Conservation (phyloP, 1,139 yeast genomes). For the Geotrichum macrosporum region DNA sequence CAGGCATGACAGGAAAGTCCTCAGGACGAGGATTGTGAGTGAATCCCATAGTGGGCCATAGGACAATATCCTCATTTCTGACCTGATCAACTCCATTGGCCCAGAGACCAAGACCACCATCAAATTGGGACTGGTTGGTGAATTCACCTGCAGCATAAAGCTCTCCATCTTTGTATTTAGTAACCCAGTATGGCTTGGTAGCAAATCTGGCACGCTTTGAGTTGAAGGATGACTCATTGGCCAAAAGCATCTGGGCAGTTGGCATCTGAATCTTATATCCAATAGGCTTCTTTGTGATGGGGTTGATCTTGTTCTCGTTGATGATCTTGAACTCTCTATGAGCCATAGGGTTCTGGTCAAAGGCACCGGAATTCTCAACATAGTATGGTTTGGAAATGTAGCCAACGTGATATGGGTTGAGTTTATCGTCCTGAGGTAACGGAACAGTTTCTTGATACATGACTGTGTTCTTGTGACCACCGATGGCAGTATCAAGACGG, state of each 20-base stretch:
- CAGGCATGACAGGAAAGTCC: conserved; percentile 87
- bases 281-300: conserved; percentile 62
- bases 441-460: conserved; percentile 63
- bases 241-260: conserved; percentile 63
- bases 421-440: conserved; percentile 49
- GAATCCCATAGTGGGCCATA: conserved; percentile 78
- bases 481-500: conserved; percentile 74
- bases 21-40: conserved; percentile 87
- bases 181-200: conserved; percentile 58
- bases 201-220: conserved; percentile 84
- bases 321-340: conserved; percentile 68
- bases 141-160: conserved; percentile 77
- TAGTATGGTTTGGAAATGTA: conserved; percentile 58
- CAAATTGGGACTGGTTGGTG: conserved; percentile 78
- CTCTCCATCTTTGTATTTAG: conserved; percentile 60
- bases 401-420: conserved; percentile 67
- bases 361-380: conserved; percentile 62
- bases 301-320: conserved; percentile 65
- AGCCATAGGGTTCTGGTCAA: conserved; percentile 70
- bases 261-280: conserved; percentile 72
- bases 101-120: conserved; percentile 64
- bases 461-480: conserved; percentile 71
- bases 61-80: conserved; percentile 64
- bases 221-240: conserved; percentile 65
- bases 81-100: conserved; percentile 60